phyloP scores from a whole-genome alignment of 192 early-diverging fungal species.

The Coemansia nantahalensis region DNA sequence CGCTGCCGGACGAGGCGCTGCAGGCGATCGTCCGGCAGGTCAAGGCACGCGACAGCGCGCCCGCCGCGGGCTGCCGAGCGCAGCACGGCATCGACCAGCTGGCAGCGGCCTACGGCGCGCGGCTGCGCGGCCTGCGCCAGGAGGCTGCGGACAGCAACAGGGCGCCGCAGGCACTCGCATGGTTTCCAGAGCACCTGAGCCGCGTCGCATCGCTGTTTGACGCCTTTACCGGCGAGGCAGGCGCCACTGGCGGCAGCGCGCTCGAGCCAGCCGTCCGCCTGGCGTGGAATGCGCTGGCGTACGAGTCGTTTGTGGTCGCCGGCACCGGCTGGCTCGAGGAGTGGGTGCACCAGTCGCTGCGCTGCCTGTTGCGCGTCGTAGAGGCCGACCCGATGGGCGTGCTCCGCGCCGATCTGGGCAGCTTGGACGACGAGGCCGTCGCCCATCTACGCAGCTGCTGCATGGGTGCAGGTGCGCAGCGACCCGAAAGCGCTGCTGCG shows the following conservation, averaged over 20 bases:
- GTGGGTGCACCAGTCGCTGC: constrained; percentile 18
- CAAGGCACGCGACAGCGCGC: constrained; percentile 5
- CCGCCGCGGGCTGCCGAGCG: too few relatives aligned
- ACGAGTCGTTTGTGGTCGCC: constrained; percentile 3
- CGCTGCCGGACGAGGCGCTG: constrained; percentile 1
- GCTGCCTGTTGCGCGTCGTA: constrained; percentile 11
- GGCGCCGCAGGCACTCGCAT: neutral
- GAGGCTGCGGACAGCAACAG: neutral
- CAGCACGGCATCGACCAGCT: neutral
- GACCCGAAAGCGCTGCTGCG: too few relatives aligned
- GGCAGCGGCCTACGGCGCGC: neutral
- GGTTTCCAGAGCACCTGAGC: neutral
- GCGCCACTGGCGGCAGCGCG: neutral
- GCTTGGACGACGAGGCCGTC: neutral
- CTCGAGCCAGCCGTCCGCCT: neutral
- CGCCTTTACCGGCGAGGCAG: neutral
- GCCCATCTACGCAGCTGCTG: neutral
- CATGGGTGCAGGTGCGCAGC: too few relatives aligned
- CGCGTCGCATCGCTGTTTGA: too few relatives aligned
- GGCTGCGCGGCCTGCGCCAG: neutral
- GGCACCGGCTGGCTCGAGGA: constrained; percentile 11
- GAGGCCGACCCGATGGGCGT: neutral
- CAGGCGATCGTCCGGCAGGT: constrained; percentile 10
- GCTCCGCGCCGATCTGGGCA: neutral
- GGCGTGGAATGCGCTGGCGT: constrained; percentile 30